Base-by-base conservation (phyloP, 495 filamentous ascomycete genomes). In the Evernia prunastri region DNA sequence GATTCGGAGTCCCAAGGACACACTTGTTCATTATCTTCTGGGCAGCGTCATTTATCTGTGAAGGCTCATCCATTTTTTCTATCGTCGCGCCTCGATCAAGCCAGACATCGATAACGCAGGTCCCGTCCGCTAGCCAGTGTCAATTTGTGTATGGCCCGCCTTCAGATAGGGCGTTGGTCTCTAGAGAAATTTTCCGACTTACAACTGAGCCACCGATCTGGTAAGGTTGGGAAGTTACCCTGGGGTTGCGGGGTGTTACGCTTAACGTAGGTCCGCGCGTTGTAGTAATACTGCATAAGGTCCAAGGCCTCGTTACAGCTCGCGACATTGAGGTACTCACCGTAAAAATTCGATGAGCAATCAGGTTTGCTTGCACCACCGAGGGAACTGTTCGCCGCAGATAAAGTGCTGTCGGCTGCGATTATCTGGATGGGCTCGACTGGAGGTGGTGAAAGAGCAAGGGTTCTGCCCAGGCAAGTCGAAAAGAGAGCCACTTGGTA, bases 101-200 rank as follows among this genome's bases (percentile, higher is more conserved):
- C 51, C 51, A 20, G 33, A 56, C 51, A 56, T 29, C 23, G 51
- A 56, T 23, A 56, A 23, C 51, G 51, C 51, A 56, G 11, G 33
- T 56, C 51, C 51, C 51, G 51, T 56, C 51, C 27, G 51, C 51
- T 56, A 56, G 51, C 10, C 25, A 56, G n/a, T 35, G 33, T 56
- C 51, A 56, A 20, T 10, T 56, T 18, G 27, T 56, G 51, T 56
- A 27, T 35, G 12, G 17, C 15, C 11, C 27, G 33, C 33, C 51
- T 56, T 56, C 11, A 35, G 23, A 56, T 56, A 29, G 33, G 33
- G 27, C 23, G 40, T 56, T 56, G 51, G 51, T 56, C 51, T 56
- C 51, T 4, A 20, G 23, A 43, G 51, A 56, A 56, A 29, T 2
- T 15, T 31, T 31, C 11, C 23, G 51, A 56, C 51, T 13, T 56